Percentiles rank a stretch among this genome's conserved stretches.
Evolutionary conservation across 192 early-diverging fungal species (phyloP).

Genomic region (Coemansia sp.): DNA sequence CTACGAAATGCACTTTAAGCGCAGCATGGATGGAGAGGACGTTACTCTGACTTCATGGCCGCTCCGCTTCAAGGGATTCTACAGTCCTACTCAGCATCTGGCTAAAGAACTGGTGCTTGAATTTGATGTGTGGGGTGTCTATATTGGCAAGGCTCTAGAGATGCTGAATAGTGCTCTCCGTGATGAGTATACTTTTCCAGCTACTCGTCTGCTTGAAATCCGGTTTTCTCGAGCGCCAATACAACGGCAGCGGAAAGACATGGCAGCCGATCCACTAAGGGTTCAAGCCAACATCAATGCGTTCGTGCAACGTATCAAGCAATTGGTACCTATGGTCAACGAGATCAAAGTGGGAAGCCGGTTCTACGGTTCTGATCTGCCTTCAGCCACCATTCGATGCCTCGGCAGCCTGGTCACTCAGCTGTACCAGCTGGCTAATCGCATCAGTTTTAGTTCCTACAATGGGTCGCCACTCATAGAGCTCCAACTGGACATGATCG

Average conservation of each 20-base stretch:
- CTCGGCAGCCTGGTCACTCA: not conserved
- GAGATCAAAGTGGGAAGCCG: not conserved
- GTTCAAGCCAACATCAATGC: not conserved
- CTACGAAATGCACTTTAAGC: not conserved
- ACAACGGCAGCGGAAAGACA: not conserved
- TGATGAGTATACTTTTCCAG: not conserved
- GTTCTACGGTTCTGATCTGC: not conserved
- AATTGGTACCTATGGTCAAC: not conserved
- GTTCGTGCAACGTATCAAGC: not conserved
- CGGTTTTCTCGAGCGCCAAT: not conserved
- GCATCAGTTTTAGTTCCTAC: not conserved
- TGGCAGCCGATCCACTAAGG: not conserved
- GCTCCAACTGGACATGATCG: not conserved
- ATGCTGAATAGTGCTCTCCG: not conserved
- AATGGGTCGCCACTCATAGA: not conserved
- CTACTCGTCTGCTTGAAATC: not conserved
- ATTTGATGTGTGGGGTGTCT: not conserved
- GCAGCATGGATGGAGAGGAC: not conserved
- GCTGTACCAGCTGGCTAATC: not conserved
- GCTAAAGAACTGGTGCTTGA: not conserved
- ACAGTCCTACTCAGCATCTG: not conserved
- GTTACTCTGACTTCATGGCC: not conserved
- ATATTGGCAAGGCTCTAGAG: not conserved
- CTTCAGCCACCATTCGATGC: not conserved
- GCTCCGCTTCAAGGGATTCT: not conserved